Evolutionary conservation across 2,329 filamentous ascomycete species (phyloP).

Genomic region (Cadophora sp.): DNA sequence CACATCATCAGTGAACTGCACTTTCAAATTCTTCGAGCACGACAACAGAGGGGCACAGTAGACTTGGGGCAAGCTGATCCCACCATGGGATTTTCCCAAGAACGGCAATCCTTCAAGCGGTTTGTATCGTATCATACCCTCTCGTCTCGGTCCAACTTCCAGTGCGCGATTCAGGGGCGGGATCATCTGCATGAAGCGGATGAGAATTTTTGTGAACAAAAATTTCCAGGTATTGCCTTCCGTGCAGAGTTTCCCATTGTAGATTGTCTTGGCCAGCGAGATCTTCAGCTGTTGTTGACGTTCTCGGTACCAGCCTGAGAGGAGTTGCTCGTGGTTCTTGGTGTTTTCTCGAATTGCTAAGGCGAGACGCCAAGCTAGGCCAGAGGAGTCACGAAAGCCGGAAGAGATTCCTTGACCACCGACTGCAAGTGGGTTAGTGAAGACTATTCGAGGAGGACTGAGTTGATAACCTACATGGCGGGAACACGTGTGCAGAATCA

Average conservation of each 20-base stretch:
- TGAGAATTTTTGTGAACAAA: neutral
- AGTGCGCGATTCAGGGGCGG: neutral
- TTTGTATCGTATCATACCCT: conserved; percentile 2
- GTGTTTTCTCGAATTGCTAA: conserved; percentile 5
- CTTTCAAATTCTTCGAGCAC: neutral
- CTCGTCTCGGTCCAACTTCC: neutral
- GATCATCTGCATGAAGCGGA: neutral
- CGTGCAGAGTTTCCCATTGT: conserved; percentile 11
- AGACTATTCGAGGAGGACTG: neutral
- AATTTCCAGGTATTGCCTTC: conserved; percentile 11
- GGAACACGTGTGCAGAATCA: conserved; percentile 51
- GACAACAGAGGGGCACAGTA: neutral
- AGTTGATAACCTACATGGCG: neutral
- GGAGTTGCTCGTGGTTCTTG: neutral
- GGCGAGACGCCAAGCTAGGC: conserved; percentile 28
- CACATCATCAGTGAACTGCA: neutral
- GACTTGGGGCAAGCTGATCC: neutral
- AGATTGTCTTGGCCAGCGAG: conserved; percentile 1
- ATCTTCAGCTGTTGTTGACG: conserved; percentile 7
- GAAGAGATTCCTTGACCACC: conserved; percentile 29
- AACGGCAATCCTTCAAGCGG: neutral
- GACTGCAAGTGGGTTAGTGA: conserved; percentile 42
- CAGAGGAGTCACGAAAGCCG: conserved; percentile 25
- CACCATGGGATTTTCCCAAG: neutral
- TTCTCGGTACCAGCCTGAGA: conserved; percentile 21